Evolutionary conservation across 1,139 yeast species (phyloP).

Genomic region (Geotrichum australiense): DNA sequence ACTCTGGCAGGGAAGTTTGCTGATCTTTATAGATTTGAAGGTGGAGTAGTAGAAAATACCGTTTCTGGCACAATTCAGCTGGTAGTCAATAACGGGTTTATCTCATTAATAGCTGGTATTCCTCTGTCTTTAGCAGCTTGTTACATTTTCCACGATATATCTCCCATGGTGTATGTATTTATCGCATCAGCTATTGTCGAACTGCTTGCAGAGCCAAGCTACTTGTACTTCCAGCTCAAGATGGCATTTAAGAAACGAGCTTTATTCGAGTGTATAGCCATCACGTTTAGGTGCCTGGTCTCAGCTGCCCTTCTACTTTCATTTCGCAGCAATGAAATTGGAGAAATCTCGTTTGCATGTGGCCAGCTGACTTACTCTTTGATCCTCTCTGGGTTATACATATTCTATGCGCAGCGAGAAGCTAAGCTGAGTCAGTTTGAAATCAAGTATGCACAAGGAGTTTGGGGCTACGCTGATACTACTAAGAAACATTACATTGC

Average conservation of each 20-base stretch:
- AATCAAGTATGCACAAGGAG: constrained; percentile 18
- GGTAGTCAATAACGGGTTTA: constrained; percentile 66
- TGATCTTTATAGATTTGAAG: constrained; percentile 37
- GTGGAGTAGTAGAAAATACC: constrained; percentile 37
- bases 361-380: constrained; percentile 69
- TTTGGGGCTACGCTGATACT: constrained; percentile 15
- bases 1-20: constrained; percentile 30
- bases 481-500: constrained; percentile 24
- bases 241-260: constrained; percentile 64
- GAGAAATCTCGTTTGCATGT: constrained; percentile 62
- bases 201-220: constrained; percentile 67
- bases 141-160: constrained; percentile 25
- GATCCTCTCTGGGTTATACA: constrained; percentile 34
- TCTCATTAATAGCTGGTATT: constrained; percentile 55
- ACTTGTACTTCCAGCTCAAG: constrained; percentile 61
- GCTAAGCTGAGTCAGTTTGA: constrained; percentile 16
- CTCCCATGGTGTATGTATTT: constrained; percentile 34
- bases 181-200: constrained; percentile 57
- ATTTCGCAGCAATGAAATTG: constrained; percentile 28
- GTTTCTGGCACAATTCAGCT: constrained; percentile 39
- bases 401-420: constrained; percentile 18
- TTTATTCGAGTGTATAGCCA: constrained; percentile 56
- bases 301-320: constrained; percentile 47
- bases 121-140: constrained; percentile 46
- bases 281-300: constrained; percentile 51